Evolutionary conservation across 768 basidiomycete species (phyloP).

Genomic region (Mycena latifolia): DNA sequence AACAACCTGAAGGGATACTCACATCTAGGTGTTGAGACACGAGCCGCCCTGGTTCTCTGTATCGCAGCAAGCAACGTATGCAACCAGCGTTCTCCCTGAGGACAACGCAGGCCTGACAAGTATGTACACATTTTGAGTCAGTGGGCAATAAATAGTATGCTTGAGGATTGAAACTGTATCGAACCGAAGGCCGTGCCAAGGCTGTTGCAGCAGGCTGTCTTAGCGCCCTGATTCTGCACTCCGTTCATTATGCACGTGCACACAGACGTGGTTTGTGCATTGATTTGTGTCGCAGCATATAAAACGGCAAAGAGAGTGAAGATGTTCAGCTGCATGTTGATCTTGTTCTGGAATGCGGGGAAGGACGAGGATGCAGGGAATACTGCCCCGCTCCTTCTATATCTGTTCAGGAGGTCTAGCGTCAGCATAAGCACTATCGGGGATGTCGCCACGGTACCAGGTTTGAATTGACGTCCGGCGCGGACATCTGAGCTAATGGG

Average conservation of each 20-base stretch:
- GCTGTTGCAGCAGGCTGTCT: background rate
- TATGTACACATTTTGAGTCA: too few species aligned
- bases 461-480: too few species aligned
- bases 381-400: too few species aligned
- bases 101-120: conserved; percentile 1
- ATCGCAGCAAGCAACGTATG: background rate
- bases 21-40: conserved; percentile 7
- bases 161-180: conserved; percentile 1
- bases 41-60: background rate
- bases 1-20: conserved; percentile 5
- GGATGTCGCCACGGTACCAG: too few species aligned
- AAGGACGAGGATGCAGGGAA: too few species aligned
- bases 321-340: too few species aligned
- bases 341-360: too few species aligned
- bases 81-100: background rate
- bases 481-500: too few species aligned
- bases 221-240: background rate
- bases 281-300: conserved; percentile 9
- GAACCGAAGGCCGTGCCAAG: background rate
- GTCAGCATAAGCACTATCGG: too few species aligned
- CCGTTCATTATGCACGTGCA: conserved; percentile 4
- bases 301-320: too few species aligned
- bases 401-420: too few species aligned
- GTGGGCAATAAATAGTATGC: conserved; percentile 3
- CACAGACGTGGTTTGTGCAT: conserved; percentile 1